Base-by-base conservation (phyloP, 495 filamentous ascomycete species). In the Rhypophila decipiens region DNA sequence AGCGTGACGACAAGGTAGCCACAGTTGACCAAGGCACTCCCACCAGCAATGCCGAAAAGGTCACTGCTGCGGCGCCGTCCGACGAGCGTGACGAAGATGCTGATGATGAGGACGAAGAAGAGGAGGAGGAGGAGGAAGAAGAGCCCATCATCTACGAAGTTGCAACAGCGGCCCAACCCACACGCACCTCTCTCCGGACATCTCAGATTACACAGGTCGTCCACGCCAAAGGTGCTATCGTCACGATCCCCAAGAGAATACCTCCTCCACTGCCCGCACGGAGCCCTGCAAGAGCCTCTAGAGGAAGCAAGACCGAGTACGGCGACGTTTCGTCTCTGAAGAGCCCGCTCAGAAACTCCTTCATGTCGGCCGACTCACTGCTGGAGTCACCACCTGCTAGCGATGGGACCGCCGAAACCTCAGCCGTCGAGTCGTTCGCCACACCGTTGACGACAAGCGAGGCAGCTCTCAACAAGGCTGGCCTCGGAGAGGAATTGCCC, bases 201-300 rank as follows among this genome's bases (percentile, higher is more conserved):
- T 56, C 68, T 2, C 63, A 67, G 46, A 48, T 71, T 24, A 53
- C 64, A 0, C 70, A 67, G 21, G 59, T 68, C 24, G 59, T 71
- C 39, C 67, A 72, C 24, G 73, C 67, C 22, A 67, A 79, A 38
- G 83, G 83, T 15, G 75, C 78, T 20, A 59, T 88, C 13, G 83
- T 90, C 21, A 84, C 76, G 18, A 88, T 90, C 58, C 79, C 84
- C 1, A 87, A 87, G 65, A 69, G 84, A 23, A 65, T 80, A 2
- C 72, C 83, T 5, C 85, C 86, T 11, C 69, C 82, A 2, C 71
- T 87, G 17, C 84, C 84, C 3, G 69, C 74, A 3, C 70, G 81
- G 24, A 83, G 76, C 49, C 82, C 85, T 10, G 72, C 71, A 5
- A 64, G 72, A 39, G 42, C 57, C 9, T 76, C 72, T 9, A 52